phyloP scores from a whole-genome alignment of 148 eudicot species.

The Diospyros kaki region DNA sequence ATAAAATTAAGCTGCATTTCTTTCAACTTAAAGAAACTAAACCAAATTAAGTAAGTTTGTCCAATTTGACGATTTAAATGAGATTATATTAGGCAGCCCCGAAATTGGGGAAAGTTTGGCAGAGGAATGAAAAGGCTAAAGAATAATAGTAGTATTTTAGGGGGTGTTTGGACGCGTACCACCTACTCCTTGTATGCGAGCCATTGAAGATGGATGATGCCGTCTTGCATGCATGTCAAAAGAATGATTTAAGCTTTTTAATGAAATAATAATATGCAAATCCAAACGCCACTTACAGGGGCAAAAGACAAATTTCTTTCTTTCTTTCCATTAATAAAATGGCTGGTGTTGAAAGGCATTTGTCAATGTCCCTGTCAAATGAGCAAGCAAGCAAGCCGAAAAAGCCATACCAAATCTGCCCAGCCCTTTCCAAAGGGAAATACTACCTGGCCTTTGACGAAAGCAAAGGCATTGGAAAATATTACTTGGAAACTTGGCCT shows the following conservation, averaged over 20 bases:
- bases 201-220: neutral
- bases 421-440: conserved; percentile 1
- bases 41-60: no score
- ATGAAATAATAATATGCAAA: neutral
- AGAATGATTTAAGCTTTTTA: no score
- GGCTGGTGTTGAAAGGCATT: neutral
- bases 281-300: neutral
- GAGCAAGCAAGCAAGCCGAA: neutral
- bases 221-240: neutral
- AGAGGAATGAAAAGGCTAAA: neutral
- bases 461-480: neutral
- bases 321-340: neutral
- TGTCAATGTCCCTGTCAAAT: conserved; percentile 2
- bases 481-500: neutral
- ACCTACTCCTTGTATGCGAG: neutral
- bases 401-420: neutral
- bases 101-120: no score
- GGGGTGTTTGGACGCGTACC: neutral
- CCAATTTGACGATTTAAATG: no score
- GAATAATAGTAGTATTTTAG: neutral
- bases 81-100: no score
- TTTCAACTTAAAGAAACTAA: no score
- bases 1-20: no score
- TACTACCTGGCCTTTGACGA: no score
- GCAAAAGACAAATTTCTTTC: neutral